phyloP scores from a whole-genome alignment of 108 stramenopile genomes.

The Cyclotella cryptica region DNA sequence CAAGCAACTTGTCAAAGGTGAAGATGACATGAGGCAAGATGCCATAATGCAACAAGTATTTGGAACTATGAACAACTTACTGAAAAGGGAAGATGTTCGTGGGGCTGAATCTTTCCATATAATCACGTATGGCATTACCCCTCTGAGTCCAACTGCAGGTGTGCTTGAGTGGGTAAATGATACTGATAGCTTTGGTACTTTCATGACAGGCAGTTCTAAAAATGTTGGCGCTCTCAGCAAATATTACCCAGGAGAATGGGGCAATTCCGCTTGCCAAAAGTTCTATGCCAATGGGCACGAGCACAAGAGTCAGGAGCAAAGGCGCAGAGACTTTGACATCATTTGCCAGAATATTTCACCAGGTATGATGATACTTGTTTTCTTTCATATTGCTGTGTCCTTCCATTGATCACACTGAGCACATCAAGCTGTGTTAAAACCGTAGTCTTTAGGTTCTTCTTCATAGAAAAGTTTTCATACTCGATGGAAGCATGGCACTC shows the following conservation, averaged over 20 bases:
- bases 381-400: not conserved
- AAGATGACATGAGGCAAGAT: conserved; percentile 97
- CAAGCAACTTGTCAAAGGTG: conserved; percentile 93
- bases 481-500: conserved; percentile 86
- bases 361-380: conserved; percentile 8
- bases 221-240: conserved; percentile 63
- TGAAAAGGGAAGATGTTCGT: conserved; percentile 49
- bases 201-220: conserved; percentile 47
- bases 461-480: conserved; percentile 92
- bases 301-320: conserved; percentile 5
- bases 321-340: conserved; percentile 9
- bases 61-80: conserved; percentile 85
- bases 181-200: conserved; percentile 81
- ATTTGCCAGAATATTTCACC: conserved; percentile 15
- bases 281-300: not conserved
- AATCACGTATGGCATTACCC: conserved; percentile 89
- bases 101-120: conserved; percentile 38
- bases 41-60: conserved; percentile 99
- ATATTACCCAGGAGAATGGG: conserved; percentile 74
- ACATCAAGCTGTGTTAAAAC: not conserved
- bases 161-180: conserved; percentile 97
- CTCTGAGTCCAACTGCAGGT: conserved; percentile 89
- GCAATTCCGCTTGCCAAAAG: conserved; percentile 3
- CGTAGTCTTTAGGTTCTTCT: conserved; percentile 93
- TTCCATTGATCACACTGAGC: not conserved